Evolutionary conservation across 306 rosid genomes (phyloP), one percentile per base, ranked within the genome.

Genomic region (Vigna angularis): DNA sequence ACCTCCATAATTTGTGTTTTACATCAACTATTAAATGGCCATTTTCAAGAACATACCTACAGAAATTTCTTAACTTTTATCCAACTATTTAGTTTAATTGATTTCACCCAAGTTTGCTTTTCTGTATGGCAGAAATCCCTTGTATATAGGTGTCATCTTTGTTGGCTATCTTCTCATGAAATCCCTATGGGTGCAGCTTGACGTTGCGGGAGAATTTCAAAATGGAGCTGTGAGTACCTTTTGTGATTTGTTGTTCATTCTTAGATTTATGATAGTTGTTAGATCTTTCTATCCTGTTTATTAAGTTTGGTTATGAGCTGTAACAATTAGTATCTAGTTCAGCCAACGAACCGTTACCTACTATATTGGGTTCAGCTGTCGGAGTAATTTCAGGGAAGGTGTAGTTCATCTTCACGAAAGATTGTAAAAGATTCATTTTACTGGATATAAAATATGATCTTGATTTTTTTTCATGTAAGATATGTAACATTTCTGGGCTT

Each of bases 111-210:
- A 36, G 36, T 49, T 32, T 14, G 9, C 38, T 78, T n/a, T 58
- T 14, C 53, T 45, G 53, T 78, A 56, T 80, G 83, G 83, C 97
- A 93, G 98, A 88, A 93, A 93, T 76, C 98, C 98, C 56, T 85
- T 93, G 66, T 93, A 93, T 79, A 72, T 93, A 74, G 70, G 84
- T 20, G 48, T 91, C 68, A 83, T 93, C 70, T 93, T 93, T 75
- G 72, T 93, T 53, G 92, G 71, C 51, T 93, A 69, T 80, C 86
- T 93, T 69, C 91, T 93, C 16, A 1, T 70, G 47, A 88, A 90
- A 87, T 93, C 98, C 83, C 68, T 93, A 14, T 93, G 97, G 96
- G 92, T 85, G 71, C 97, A 91, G 85, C 87, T 93, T 66, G 97
- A 91, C 73, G 34, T 91, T 26, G 22, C 82, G 17, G 80, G 84